Evolutionary conservation across 805 yeast genomes (phyloP), one percentile per base, ranked within the genome.

Genomic region (Spathaspora sp.): DNA sequence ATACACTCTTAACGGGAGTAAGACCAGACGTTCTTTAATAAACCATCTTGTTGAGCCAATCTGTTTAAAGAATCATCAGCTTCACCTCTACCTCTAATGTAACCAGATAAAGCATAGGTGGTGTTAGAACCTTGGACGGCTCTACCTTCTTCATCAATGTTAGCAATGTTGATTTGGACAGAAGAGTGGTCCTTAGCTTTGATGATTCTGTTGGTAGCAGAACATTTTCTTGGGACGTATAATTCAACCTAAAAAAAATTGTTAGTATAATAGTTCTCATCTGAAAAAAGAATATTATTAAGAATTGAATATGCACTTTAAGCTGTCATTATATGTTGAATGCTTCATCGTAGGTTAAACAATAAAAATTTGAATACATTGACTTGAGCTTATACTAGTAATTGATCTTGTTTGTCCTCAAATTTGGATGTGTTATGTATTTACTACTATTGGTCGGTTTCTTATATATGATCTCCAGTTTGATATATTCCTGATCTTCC

Each of bases 201-300:
- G 87, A 94, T 92, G 83, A 94, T 91, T 85, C 97, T 91, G 97
- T 91, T 92, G 81, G 99, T 91, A 75, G 99, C 99, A 81, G 99
- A 94, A 86, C 99, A 94, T 85, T 94, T 94, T 87, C 99, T 90
- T 85, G 99, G 99, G 80, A 93, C 96, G 96, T 94, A 94, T 81
- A 94, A 91, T 87, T 94, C 99, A 80, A 94, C 97, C 97, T 89
- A 67, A 49, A 54, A 19, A 10, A 11, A 35, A 5, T 29, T 35
- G 40, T 35, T 35, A 35, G 40, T 35, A 35, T 16, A n/a, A 14
- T 3, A 7, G 5, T 5, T 35, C 17, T 14, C 40, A 35, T 35
- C 18, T 14, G 18, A n/a, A n/a, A 35, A 35, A 35, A 35, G 14
- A 35, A 35, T n/a, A 35, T 35, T 35, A 23, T 23, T 4, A 35